These are phyloP conservation scores for Erodium moschatum DNA, from an alignment of 441 rosid genomes.

Conservation along the genomic window DNA sequence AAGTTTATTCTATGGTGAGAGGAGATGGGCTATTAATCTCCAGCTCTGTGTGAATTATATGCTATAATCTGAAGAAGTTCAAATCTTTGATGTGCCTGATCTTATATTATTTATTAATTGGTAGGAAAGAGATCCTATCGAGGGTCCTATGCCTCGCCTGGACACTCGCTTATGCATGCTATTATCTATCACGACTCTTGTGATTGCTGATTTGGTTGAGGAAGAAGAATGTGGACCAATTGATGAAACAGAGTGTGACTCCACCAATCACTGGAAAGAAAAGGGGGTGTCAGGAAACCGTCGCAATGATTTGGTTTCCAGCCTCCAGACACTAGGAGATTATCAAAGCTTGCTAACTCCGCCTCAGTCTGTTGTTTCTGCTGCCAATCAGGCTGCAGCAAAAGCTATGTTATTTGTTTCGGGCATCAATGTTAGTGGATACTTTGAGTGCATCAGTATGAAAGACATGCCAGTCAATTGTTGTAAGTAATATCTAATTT, in stretches of 20 bases:
- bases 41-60: constrained; percentile 15
- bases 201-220: constrained; percentile 54
- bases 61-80: constrained; percentile 11
- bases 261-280: constrained; percentile 30
- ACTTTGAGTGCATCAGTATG: constrained; percentile 49
- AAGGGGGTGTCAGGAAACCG: constrained; percentile 31
- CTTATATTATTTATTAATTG: constrained; percentile 16
- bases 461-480: constrained; percentile 56
- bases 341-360: constrained; percentile 63
- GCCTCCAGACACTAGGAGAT: constrained; percentile 59
- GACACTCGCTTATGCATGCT: constrained; percentile 67
- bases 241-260: constrained; percentile 27
- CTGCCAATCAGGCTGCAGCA: constrained; percentile 64
- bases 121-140: constrained; percentile 70
- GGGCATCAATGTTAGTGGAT: constrained; percentile 46
- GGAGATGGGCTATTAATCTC: constrained; percentile 9
- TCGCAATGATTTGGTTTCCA: constrained; percentile 49
- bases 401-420: constrained; percentile 59
- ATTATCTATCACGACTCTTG: constrained; percentile 54
- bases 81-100: constrained; percentile 9
- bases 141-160: constrained; percentile 64
- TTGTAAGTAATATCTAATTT: constrained; percentile 38
- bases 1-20: background rate
- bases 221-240: constrained; percentile 39
- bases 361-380: constrained; percentile 55